Evolutionary conservation across 768 basidiomycete genomes (phyloP), one percentile per base, ranked within the genome.

Genomic region (Pisolithus orientalis): DNA sequence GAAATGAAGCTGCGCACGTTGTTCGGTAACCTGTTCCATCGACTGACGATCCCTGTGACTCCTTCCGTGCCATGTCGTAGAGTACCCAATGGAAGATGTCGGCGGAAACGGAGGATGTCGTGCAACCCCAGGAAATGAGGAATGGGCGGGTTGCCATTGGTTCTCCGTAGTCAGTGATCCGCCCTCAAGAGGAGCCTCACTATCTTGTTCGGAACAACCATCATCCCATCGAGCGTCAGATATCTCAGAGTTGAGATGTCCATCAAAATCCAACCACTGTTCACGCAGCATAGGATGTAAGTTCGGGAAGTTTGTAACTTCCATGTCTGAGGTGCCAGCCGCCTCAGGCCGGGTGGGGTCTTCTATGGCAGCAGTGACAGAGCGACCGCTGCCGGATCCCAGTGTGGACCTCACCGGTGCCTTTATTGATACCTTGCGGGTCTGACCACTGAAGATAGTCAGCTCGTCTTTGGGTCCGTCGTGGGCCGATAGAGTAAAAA

Each of bases 361-460:
- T 68, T 14, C 65, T 52, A 7, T 69, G 57, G 42, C 60, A 27
- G 57, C 37, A 64, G 31, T 11, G 4, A 37, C 42, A 16, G 47
- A 17, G 27, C n/a, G 38, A 39, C 28, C 49, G 10, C 27, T 5
- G 44, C 31, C 46, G 4, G 55, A 40, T 21, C 48, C 46, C 8
- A 53, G 34, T 43, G 55, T 42, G 10, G 54, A 59, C 14, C 60
- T 49, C 6, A 62, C 58, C 5, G 71, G 52, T 1, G 62, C 60
- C 52, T 78, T 80, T 0, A 80, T 82, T 8, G 72, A 70, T 24
- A 88, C 71, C 0, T 80, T 85, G 54, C 85, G 79, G 9, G 82
- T 87, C 59, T 81, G 79, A n/a, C 87, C 87, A 46, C 85, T 80
- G 64, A 89, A 89, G 25, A 89, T 85, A 6, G 80, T 78, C 24